Base-by-base conservation (phyloP, 2,329 filamentous ascomycete genomes). In the Cladophialophora chaetospira region DNA sequence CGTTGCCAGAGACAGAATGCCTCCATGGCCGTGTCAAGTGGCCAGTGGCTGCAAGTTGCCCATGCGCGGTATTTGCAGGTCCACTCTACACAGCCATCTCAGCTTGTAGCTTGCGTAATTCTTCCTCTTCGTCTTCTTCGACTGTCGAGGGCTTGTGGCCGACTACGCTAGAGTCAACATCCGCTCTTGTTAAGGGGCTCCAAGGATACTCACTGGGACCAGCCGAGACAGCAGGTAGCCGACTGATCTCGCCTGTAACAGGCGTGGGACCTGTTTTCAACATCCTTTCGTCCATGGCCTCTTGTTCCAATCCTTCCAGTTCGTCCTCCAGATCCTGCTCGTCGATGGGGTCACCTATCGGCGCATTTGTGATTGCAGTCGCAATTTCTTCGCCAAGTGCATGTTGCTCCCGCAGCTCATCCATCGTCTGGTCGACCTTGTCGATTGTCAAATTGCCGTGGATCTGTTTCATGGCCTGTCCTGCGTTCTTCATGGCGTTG, bases 361-460 rank as follows among this genome's bases (percentile, higher is more conserved):
- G 82, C 72, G 83, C 85, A 75, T 74, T 85, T 70, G 89, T 90
- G 67, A 99, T 94, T 38, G 89, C 91, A 66, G 85, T 84, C 69
- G 87, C 87, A 70, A 99, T 97, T 72, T 99, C 93, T 73, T 97
- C 88, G 78, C 89, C 93, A 72, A 97, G 87, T 53, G 85, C 87
- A 75, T 96, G 94, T 73, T 96, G 91, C 73, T 97, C 93, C 67
- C 89, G 85, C 62, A 99, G 81, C 73, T 87, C 84, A 70, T 96
- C 93, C 93, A 97, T 97, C 52, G 90, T 93, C 73, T 90, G 83
- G 73, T 97, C 93, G 62, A 99, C 93, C 77, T 95, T 94, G 68
- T 97, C 91, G 63, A 94, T 89, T 46, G 90, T 96, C 64, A 97
- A 84, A 63, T 89, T 89, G 67, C 86, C 88, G 72, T 97, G 91